Base-by-base conservation (phyloP, 2,329 filamentous ascomycete genomes). In the Ceratocystis ficicola region DNA sequence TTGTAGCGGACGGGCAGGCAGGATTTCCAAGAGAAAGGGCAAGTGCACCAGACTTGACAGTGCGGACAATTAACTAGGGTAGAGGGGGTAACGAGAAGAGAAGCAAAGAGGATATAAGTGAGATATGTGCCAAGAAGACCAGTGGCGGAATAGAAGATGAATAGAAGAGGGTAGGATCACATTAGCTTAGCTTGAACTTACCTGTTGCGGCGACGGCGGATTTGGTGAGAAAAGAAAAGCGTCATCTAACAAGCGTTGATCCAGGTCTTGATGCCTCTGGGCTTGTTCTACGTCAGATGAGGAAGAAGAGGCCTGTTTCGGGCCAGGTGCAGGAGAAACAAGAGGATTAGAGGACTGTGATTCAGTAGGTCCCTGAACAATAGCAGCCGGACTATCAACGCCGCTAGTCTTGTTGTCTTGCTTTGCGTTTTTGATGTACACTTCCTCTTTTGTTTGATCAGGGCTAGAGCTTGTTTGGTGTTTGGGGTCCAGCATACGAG, bases 181-280 rank as follows among this genome's bases (percentile, higher is more conserved):
- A 20, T 15, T 36, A 2, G 55, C 10, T 41, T 15, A 10, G 15
- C 36, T 41, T 41, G 36, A 15, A 59, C 55, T 59, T 59, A 59
- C 55, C 55, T 36, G 55, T 59, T 59, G 55, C 28, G 32, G 17
- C 55, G 55, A 59, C 32, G 55, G 55, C 28, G 10, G 55, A 36
- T 59, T 36, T 32, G 55, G 32, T 5, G 55, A 59, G 55, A 59
- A 32, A 36, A 59, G 25, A 41, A 41, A 41, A 36, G 25, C 55
- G 20, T 20, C 25, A 25, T 10, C 20, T 8, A 59, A 25, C 55
- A 30, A 30, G 55, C 55, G 28, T 36, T n/a, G 55, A n/a, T 59
- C 55, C 36, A 12, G 55, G 15, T 59, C 28, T 20, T 41, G 36
- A 41, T 41, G 36, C 36, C 36, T 41, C 15, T 59, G 20, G 48